phyloP scores from a whole-genome alignment of 2,329 filamentous ascomycete species.

The Alternaria infectoria region DNA sequence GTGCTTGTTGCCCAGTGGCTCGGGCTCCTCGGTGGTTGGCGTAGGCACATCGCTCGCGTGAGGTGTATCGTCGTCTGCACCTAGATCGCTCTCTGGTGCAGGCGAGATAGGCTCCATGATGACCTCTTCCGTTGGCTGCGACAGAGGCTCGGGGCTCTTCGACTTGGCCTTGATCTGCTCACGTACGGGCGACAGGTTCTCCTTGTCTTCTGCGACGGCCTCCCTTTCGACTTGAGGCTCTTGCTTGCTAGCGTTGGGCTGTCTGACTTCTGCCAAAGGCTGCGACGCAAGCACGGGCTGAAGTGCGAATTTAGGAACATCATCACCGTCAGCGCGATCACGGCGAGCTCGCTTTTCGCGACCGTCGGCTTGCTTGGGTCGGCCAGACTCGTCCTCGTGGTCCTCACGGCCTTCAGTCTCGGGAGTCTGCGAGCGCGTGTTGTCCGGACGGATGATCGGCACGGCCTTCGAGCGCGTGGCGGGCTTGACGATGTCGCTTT shows the following conservation, averaged over 20 bases:
- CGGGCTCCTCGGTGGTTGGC: slow-evolving; percentile 37
- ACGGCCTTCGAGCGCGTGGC: slow-evolving; percentile 80
- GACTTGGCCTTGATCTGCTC: slow-evolving; percentile 28
- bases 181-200: slow-evolving; percentile 43
- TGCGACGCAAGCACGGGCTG: slow-evolving; percentile 49
- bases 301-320: slow-evolving; percentile 75
- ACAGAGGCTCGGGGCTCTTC: slow-evolving; percentile 34
- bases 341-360: slow-evolving; percentile 78
- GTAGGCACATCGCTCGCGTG: slow-evolving; percentile 38
- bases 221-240: slow-evolving; percentile 29
- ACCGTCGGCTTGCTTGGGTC: slow-evolving; percentile 67
- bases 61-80: slow-evolving; percentile 31
- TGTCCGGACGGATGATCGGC: slow-evolving; percentile 73
- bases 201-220: slow-evolving; percentile 42
- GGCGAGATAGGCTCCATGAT: slow-evolving; percentile 16
- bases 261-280: slow-evolving; percentile 36
- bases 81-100: slow-evolving; percentile 9
- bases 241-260: slow-evolving; percentile 29
- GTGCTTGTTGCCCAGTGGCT: slow-evolving; percentile 34
- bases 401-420: slow-evolving; percentile 41
- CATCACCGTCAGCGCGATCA: slow-evolving; percentile 69
- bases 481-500: slow-evolving; percentile 68
- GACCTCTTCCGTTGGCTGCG: slow-evolving; percentile 16
- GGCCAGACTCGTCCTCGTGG: slow-evolving; percentile 66
- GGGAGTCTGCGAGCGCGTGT: slow-evolving; percentile 49